Evolutionary conservation across 2,329 filamentous ascomycete species (phyloP).

Genomic region (Penicillium sp.): DNA sequence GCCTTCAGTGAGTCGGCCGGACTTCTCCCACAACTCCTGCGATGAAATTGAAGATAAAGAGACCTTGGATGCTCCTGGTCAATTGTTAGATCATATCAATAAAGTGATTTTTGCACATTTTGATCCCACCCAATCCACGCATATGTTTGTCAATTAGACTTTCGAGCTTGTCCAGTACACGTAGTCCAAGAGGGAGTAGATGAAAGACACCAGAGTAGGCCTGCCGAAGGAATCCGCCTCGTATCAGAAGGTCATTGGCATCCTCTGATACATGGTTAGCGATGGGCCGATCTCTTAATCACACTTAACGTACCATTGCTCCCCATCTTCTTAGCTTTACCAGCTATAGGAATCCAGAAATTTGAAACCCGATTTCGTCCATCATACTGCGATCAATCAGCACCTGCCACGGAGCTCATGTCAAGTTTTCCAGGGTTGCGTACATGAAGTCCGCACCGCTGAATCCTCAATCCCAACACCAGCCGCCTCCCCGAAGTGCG

Average conservation of each 20-base stretch:
- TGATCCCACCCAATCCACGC: constrained; percentile 62
- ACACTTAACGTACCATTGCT: constrained; percentile 36
- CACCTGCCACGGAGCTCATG: constrained; percentile 2
- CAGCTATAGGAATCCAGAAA: constrained; percentile 76
- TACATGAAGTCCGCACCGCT: constrained; percentile 41
- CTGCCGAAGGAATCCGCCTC: constrained; percentile 71
- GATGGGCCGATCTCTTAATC: constrained; percentile 29
- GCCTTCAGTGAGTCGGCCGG: constrained; percentile 72
- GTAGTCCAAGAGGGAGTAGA: constrained; percentile 78
- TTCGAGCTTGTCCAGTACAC: constrained; percentile 87
- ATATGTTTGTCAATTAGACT: constrained; percentile 85
- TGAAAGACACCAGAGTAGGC: constrained; percentile 91
- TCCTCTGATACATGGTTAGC: constrained; percentile 45
- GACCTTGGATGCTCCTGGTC: constrained; percentile 21
- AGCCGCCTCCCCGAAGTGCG: constrained; percentile 20
- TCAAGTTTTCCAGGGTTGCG: constrained; percentile 7
- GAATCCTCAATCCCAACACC: constrained; percentile 15
- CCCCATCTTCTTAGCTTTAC: constrained; percentile 57
- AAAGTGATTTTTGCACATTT: background rate
- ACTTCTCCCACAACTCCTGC: constrained; percentile 77
- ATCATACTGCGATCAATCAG: constrained; percentile 47
- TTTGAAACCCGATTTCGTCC: constrained; percentile 63
- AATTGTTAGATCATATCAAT: background rate
- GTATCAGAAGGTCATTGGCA: constrained; percentile 64
- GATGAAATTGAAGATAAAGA: constrained; percentile 56